These are phyloP conservation scores for Crithidia expoeki DNA, from an alignment of 208 protist species.

Conservation along the genomic window DNA sequence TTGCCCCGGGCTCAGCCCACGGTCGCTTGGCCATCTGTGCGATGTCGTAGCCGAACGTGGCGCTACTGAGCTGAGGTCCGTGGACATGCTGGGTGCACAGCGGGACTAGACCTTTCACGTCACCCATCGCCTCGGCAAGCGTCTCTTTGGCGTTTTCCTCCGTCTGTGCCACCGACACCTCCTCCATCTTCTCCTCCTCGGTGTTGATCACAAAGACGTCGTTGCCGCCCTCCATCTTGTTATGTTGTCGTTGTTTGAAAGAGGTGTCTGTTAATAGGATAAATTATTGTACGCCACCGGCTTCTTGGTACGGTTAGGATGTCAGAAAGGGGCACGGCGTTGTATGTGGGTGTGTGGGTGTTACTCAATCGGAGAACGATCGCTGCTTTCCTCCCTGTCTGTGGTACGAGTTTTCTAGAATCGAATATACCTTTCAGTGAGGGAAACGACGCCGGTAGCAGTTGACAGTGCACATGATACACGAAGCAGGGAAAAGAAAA, in stretches of 20 bases:
- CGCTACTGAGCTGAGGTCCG: slow-evolving; percentile 62
- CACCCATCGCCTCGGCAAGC: slow-evolving; percentile 34
- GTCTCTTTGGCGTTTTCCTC: slow-evolving; percentile 18
- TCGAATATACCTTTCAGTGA: too few species aligned
- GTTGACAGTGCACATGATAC: too few species aligned
- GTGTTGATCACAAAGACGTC: slow-evolving; percentile 40
- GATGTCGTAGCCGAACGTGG: slow-evolving; percentile 87
- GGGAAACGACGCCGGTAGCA: too few species aligned
- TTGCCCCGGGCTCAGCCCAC: slow-evolving; percentile 79
- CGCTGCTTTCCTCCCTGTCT: too few species aligned
- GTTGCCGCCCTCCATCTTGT: slow-evolving; percentile 22
- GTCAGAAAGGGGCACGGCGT: too few species aligned
- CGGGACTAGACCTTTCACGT: slow-evolving; percentile 69
- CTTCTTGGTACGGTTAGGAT: too few species aligned
- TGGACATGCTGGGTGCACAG: slow-evolving; percentile 65
- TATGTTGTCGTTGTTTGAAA: not conserved
- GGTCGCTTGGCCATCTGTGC: slow-evolving; percentile 78
- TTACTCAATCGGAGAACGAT: too few species aligned
- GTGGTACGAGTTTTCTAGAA: too few species aligned
- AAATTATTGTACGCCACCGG: too few species aligned
- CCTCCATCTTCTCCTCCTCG: slow-evolving; percentile 17
- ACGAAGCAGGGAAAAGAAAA: too few species aligned
- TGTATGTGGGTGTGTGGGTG: too few species aligned
- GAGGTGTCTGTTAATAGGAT: not conserved
- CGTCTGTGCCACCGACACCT: slow-evolving; percentile 2